Evolutionary conservation across 495 filamentous ascomycete genomes (phyloP).

Genomic region (Melanomma pulvis-pyrius): DNA sequence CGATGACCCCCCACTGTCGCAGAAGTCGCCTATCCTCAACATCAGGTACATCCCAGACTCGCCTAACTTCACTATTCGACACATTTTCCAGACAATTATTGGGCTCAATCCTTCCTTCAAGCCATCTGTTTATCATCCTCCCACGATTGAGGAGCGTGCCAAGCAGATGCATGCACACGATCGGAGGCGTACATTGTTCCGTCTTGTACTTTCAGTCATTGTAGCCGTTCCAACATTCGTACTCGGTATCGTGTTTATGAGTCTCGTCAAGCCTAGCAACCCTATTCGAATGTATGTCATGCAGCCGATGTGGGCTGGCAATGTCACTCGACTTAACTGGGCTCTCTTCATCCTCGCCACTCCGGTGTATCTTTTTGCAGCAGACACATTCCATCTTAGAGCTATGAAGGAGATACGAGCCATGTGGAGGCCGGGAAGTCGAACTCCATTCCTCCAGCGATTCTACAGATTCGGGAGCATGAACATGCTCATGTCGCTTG

Average conservation of each 20-base stretch:
- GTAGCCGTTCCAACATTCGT: constrained; percentile 84
- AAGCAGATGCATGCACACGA: constrained; percentile 54
- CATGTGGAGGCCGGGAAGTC: constrained; percentile 80
- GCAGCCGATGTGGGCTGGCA: constrained; percentile 68
- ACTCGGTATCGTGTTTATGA: constrained; percentile 92
- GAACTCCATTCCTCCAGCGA: constrained; percentile 70
- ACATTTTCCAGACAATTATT: constrained; percentile 69
- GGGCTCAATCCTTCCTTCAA: constrained; percentile 65
- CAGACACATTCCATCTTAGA: constrained; percentile 81
- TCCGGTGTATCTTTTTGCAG: constrained; percentile 85
- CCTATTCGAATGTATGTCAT: constrained; percentile 64
- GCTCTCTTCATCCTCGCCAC: constrained; percentile 84
- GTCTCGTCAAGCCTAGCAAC: constrained; percentile 65
- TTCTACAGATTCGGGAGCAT: constrained; percentile 96
- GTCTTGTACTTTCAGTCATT: constrained; percentile 71
- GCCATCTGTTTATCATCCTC: constrained; percentile 73
- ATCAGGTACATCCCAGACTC: constrained; percentile 70
- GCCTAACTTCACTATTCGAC: constrained; percentile 74
- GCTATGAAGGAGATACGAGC: constrained; percentile 77
- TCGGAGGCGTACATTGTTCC: constrained; percentile 44
- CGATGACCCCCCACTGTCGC: constrained; percentile 37
- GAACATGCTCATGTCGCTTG: constrained; percentile 89
- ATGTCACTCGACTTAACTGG: constrained; percentile 77
- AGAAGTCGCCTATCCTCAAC: constrained; percentile 67
- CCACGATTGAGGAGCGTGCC: constrained; percentile 82